Base-by-base conservation (phyloP, 441 rosid species). In the Mallotus repandus region DNA sequence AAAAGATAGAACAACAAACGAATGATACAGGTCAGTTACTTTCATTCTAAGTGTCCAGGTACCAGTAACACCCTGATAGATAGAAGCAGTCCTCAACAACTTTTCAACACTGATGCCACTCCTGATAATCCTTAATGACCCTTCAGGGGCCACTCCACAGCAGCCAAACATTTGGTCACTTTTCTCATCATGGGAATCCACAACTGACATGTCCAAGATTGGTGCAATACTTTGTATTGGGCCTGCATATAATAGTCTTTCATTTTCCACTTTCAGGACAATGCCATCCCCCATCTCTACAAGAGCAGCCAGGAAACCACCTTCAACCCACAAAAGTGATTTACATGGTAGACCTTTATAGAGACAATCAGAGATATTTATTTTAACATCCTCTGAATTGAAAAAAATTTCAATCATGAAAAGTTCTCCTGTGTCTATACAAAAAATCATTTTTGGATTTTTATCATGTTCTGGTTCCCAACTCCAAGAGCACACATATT, bases 231-330 rank as follows among this genome's bases (percentile, higher is more conserved):
- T 93, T 88, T 93, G 97, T 71, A 96, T 86, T 48, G 93, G 84
- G 83, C 88, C 90, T 70, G 29, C 54, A 81, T 78, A 86, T 50
- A 72, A 68, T 72, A 93, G 88, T 82, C 84, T 88, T 74, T 81
- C 97, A 77, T 80, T 80, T 79, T 87, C 97, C 79, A 92, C 78
- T 85, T 87, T 92, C 71, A 93, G 85, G 71, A 96, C 89, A 77
- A 85, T 66, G 61, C 99, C 99, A 86, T 96, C 98, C 58, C 97
- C 94, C 97, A 96, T 91, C 80, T 96, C 99, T 43, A 90, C 86
- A 79, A 91, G 78, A 41, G 97, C 88, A 66, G 92, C 92, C 85
- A 96, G 68, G 77, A 86, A 89, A 67, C 96, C 92, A 80, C 96
- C 93, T 75, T 85, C 89, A 49, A 89, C 89, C 99, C 99, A 96